Evolutionary conservation across 2,329 filamentous ascomycete species (phyloP), one percentile per base, ranked within the genome.

Genomic region (Phialophora expanda): DNA sequence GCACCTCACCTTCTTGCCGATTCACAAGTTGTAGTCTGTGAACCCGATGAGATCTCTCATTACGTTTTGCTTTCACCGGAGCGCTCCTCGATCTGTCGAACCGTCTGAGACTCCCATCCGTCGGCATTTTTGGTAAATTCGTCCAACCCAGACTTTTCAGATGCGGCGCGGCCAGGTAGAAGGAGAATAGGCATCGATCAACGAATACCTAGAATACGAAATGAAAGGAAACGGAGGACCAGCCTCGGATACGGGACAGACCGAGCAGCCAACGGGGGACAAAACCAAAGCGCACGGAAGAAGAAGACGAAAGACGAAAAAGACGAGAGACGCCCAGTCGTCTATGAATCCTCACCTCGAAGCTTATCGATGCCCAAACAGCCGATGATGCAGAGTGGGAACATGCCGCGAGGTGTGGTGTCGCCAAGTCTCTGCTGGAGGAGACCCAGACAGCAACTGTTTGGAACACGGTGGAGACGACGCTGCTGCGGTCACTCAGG

Each of bases 1-100:
- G 32, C 38, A n/a, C 24, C 59, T 56, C 34, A 56, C 50, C 34
- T 56, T 62, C 34, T 56, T 62, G 59, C 20, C 59, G 51, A 20
- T 46, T 20, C 14, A 55, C 38, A 11, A 38, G 14, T 48, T 48
- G 20, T 56, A 12, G 50, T 34, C 26, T 32, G 4, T 48, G 30
- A 17, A 22, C 5, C 7, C 24, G 6, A 20, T 62, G 12, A 28
- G 38, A 46, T 3, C 26, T n/a, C 26, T 48, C 26, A n/a, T 28
- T 24, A 5, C 32, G 51, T 22, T 56, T 22, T 17, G 9, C 34
- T 32, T 32, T 62, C 32, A 12, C 8, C 12, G n/a, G 24, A 46
- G 51, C n/a, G 14, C 22, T 61, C 17, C 32, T 53, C 20, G 46
- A 51, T 24, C 58, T 38, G 30, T 61, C 58, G 38, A 61, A 20